Evolutionary conservation across 2,329 filamentous ascomycete genomes (phyloP), one percentile per base, ranked within the genome.

Genomic region (Cytospora paraplurivora): DNA sequence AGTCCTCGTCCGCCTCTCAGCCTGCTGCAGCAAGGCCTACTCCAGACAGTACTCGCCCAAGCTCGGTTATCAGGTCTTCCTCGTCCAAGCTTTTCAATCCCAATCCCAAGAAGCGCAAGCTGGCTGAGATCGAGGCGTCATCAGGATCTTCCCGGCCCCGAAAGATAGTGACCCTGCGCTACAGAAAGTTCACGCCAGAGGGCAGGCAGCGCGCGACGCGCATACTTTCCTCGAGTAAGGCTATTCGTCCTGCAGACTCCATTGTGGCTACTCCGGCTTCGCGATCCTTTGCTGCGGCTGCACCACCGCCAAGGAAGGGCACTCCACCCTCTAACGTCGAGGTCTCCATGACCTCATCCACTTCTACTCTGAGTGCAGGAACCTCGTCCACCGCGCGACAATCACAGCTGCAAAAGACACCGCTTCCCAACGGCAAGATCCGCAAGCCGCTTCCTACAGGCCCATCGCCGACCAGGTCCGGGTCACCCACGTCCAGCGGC

Each of bases 381-480:
- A 59, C 64, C 8, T 54, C 56, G 1, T 63, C 64, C n/a, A 62
- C 51, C 21, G 19, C 53, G 12, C 50, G 56, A 19, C 21, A 38
- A 15, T 50, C 53, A 21, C 61, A 59, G 37, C 51, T 47, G 33
- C 62, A 65, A 17, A 61, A 63, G 34, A 66, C 64, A 8, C 64
- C 57, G 6, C 21, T 66, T 21, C 57, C 61, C 19, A 52, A 56
- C 19, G 64, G 64, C 8, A 66, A 66, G 57, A 55, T 58, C 11
- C 64, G 64, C 61, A 63, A 54, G 54, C 64, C 64, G 21, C 49
- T 66, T n/a, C 64, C 64, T 19, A 57, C 56, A 13, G 64, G 64
- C 19, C 33, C 59, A 7, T 61, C 59, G 12, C 38, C 56, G 17
- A 56, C 54, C 19, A 27, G 27, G 8, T 47, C 56, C 52, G 59